phyloP scores from a whole-genome alignment of 257 asterid genomes.

The Coffea eugenioides region DNA sequence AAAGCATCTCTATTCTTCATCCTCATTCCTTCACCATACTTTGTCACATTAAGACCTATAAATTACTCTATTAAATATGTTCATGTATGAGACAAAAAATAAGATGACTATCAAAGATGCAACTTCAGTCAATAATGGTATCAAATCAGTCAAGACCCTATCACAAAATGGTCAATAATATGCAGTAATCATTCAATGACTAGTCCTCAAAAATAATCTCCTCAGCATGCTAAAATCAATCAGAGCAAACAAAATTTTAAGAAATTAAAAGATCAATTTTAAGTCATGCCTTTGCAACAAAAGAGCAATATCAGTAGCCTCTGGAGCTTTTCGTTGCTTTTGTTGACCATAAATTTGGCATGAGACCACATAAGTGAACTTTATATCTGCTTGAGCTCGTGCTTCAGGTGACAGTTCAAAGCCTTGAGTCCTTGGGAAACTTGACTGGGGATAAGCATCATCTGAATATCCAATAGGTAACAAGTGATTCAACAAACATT shows the following conservation, averaged over 20 bases:
- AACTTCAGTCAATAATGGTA: not conserved
- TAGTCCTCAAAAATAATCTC: too few species aligned
- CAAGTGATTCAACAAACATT: not conserved
- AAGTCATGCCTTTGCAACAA: conserved; percentile 72
- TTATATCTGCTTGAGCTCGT: conserved; percentile 94
- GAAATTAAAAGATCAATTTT: not conserved
- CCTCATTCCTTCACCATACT: not conserved
- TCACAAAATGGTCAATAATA: not conserved
- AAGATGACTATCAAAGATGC: not conserved
- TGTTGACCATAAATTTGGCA: conserved; percentile 99
- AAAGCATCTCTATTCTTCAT: not conserved
- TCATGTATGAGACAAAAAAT: not conserved
- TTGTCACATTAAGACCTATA: not conserved
- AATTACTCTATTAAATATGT: not conserved
- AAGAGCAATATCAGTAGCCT: conserved; percentile 92
- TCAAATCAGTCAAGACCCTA: not conserved
- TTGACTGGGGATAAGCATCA: conserved; percentile 48
- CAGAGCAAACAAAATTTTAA: not conserved
- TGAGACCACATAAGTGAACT: conserved; percentile 54
- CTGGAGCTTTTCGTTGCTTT: conserved; percentile 88
- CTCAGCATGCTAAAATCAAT: not conserved
- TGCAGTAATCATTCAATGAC: not conserved
- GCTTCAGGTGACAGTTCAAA: conserved; percentile 88
- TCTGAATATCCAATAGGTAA: conserved; percentile 37
- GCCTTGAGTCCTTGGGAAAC: conserved; percentile 57